Percentiles rank a stretch among this genome's conserved stretches.
Conservation (phyloP, 2,329 filamentous ascomycete genomes). For the Phaeoacremonium minimum region DNA sequence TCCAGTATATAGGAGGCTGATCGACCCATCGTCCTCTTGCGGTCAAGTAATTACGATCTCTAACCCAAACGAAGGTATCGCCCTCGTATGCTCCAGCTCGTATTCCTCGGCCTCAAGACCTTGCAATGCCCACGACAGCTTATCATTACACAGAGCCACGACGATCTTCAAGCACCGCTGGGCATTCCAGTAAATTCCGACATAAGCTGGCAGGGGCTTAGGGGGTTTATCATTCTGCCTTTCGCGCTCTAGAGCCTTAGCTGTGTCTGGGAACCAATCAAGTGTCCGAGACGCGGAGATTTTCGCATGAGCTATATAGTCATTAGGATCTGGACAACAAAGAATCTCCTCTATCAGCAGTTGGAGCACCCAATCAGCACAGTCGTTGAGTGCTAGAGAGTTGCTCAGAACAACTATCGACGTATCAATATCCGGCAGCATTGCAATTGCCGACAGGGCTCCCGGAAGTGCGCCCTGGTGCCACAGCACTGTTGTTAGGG, state of each 20-base stretch:
- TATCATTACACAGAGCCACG: not conserved
- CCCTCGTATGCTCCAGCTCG: not conserved
- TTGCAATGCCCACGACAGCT: not conserved
- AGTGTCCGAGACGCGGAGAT: too few species aligned
- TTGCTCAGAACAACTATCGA: not conserved
- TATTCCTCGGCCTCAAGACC: not conserved
- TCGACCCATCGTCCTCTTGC: not conserved
- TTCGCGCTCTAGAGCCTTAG: not conserved
- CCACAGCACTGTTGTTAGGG: not conserved
- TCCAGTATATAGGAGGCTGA: not conserved
- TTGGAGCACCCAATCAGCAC: not conserved
- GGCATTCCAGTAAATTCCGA: not conserved
- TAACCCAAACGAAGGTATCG: conserved; percentile 18
- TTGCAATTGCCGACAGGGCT: not conserved
- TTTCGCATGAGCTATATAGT: not conserved
- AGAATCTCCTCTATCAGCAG: not conserved
- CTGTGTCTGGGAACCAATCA: not conserved
- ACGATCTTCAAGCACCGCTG: not conserved
- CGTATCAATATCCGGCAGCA: not conserved
- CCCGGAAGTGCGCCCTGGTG: not conserved
- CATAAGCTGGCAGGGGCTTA: not conserved
- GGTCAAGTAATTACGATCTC: not conserved
- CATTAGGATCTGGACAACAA: not conserved
- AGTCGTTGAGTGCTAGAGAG: not conserved
- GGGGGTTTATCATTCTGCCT: not conserved